These are phyloP conservation scores for Zangia roseola DNA, from an alignment of 768 basidiomycete species.

Conservation along the genomic window DNA sequence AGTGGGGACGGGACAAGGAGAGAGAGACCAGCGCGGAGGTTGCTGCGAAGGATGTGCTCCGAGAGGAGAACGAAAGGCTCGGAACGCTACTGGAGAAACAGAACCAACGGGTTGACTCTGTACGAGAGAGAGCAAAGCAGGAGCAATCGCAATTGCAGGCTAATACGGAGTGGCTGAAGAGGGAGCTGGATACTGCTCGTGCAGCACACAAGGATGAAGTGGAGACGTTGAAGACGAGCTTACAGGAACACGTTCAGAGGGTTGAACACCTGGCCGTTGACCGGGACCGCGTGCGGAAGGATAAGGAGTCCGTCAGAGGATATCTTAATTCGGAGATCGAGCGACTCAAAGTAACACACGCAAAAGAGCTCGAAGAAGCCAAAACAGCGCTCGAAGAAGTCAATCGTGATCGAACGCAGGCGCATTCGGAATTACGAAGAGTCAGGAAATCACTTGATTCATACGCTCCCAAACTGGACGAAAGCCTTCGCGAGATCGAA, in stretches of 20 bases:
- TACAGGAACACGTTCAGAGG: conserved; percentile 20
- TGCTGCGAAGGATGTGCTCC: conserved; percentile 7
- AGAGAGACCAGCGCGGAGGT: background rate
- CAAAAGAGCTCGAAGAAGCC: conserved; percentile 15
- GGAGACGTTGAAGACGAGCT: conserved; percentile 15
- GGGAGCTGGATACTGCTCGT: conserved; percentile 10
- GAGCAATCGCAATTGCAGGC: conserved; percentile 10
- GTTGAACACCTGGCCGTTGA: conserved; percentile 21
- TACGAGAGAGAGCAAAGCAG: conserved; percentile 11
- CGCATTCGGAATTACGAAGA: conserved; percentile 22
- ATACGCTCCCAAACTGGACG: conserved; percentile 18
- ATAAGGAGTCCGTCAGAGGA: conserved; percentile 17
- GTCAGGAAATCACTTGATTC: conserved; percentile 18
- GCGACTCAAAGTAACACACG: conserved; percentile 12
- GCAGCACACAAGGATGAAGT: conserved; percentile 10
- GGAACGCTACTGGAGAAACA: conserved; percentile 20
- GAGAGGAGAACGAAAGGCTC: conserved; percentile 25
- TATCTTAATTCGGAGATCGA: conserved; percentile 24
- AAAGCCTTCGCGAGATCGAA: conserved; percentile 17
- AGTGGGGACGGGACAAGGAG: conserved; percentile 18
- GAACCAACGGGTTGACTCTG: conserved; percentile 10
- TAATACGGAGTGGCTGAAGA: conserved; percentile 11
- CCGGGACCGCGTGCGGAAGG: conserved; percentile 25
- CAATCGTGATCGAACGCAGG: conserved; percentile 17
- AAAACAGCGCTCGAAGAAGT: conserved; percentile 27